Conservation (phyloP, 1,284 basidiomycete species). For the Sanghuangporus weigelae region DNA sequence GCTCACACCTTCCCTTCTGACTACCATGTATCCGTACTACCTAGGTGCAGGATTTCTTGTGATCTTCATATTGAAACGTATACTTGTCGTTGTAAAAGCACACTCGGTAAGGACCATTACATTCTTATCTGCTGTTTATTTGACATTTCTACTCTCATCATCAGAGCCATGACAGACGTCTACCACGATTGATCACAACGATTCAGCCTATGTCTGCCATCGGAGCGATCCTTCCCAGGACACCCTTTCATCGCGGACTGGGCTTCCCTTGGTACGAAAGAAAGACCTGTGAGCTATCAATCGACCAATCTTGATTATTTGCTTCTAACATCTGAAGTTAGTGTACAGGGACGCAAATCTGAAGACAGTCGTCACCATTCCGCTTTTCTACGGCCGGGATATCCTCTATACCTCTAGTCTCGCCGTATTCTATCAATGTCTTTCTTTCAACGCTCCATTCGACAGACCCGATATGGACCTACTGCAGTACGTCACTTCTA, state of each 20-base stretch:
- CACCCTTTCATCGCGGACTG: background rate
- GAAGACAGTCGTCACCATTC: background rate
- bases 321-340: background rate
- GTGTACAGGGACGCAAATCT: constrained; percentile 5
- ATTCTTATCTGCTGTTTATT: background rate
- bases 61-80: background rate
- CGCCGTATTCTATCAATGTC: background rate
- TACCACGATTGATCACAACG: background rate
- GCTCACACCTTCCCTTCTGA: no score
- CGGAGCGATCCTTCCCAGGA: background rate
- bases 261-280: background rate
- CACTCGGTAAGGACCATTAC: background rate
- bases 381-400: background rate
- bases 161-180: background rate
- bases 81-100: background rate
- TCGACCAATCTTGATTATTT: background rate
- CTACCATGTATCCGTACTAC: background rate
- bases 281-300: background rate
- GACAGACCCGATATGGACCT: background rate
- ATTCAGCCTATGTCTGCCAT: background rate
- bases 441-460: background rate
- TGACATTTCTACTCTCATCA: background rate
- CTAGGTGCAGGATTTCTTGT: background rate
- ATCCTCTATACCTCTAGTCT: background rate
- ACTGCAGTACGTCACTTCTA: background rate